These are phyloP conservation scores for Diplodia sapinea DNA, from an alignment of 2,329 filamentous ascomycete genomes.

Conservation along the genomic window DNA sequence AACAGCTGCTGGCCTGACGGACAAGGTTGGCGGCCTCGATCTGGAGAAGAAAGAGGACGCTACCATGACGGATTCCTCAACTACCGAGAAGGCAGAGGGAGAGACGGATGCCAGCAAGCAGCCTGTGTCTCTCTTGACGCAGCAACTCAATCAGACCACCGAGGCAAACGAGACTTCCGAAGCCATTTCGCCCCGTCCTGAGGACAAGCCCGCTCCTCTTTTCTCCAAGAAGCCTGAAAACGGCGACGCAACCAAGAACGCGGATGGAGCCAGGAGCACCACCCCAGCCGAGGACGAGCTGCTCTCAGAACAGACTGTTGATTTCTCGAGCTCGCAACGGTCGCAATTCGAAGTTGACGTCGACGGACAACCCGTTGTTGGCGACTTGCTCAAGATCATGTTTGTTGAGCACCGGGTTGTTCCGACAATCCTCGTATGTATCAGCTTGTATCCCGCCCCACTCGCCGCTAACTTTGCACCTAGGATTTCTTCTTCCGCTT, in stretches of 20 bases:
- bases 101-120: conserved; percentile 41
- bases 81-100: conserved; percentile 31
- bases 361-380: conserved; percentile 79
- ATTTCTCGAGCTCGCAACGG: conserved; percentile 34
- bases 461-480: conserved; percentile 7
- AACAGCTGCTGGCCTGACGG: conserved; percentile 60
- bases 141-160: conserved; percentile 47
- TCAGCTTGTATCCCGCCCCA: not conserved
- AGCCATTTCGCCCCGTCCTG: conserved; percentile 62
- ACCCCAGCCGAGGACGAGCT: conserved; percentile 47
- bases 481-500: conserved; percentile 98
- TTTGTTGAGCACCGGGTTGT: conserved; percentile 95
- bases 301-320: conserved; percentile 43
- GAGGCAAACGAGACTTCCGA: conserved; percentile 39
- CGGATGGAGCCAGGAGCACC: conserved; percentile 39
- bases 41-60: conserved; percentile 62
- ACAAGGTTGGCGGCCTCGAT: conserved; percentile 62
- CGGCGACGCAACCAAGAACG: conserved; percentile 38
- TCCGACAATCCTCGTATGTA: conserved; percentile 86
- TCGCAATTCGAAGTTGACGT: conserved; percentile 62
- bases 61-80: conserved; percentile 33
- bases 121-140: conserved; percentile 49
- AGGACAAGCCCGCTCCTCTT: conserved; percentile 72
- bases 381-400: conserved; percentile 92
- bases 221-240: conserved; percentile 54